Evolutionary conservation across 2,329 filamentous ascomycete genomes (phyloP).

Genomic region (Aureobasidium pullulans): DNA sequence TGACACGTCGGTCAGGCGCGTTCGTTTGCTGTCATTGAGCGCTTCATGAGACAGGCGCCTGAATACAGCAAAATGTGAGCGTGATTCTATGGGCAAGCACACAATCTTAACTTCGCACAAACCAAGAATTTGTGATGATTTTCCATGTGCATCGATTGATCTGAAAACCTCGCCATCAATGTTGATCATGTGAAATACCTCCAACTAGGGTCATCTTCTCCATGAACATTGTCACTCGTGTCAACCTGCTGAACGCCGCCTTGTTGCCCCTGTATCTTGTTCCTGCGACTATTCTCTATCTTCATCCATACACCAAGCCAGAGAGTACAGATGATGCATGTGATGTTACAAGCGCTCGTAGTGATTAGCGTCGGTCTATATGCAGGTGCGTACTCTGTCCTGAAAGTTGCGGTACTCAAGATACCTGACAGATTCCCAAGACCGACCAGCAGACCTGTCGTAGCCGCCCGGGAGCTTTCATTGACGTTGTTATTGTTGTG

Average conservation of each 20-base stretch:
- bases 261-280: slow-evolving; percentile 28
- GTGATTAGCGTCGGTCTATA: slow-evolving; percentile 42
- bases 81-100: too few species aligned
- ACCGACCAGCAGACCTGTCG: slow-evolving; percentile 41
- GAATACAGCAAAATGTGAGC: too few species aligned
- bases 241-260: background rate
- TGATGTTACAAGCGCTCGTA: slow-evolving; percentile 36
- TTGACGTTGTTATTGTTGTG: slow-evolving; percentile 48
- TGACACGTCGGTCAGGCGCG: too few species aligned
- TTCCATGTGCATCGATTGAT: too few species aligned
- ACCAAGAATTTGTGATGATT: too few species aligned
- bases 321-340: slow-evolving; percentile 34
- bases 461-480: slow-evolving; percentile 43
- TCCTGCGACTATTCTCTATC: slow-evolving; percentile 34
- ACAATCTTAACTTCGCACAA: too few species aligned
- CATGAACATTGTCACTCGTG: background rate
- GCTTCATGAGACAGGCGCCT: too few species aligned
- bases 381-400: slow-evolving; percentile 41
- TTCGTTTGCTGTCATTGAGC: too few species aligned
- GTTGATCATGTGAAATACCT: background rate
- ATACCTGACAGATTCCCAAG: slow-evolving; percentile 45
- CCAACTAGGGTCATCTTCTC: background rate
- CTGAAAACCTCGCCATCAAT: too few species aligned
- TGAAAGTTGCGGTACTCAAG: slow-evolving; percentile 39
- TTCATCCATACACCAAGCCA: slow-evolving; percentile 41